Percentiles rank a stretch among this genome's conserved stretches.
Evolutionary conservation across 768 basidiomycete species (phyloP).

Genomic region (Filobasidium wieringae): DNA sequence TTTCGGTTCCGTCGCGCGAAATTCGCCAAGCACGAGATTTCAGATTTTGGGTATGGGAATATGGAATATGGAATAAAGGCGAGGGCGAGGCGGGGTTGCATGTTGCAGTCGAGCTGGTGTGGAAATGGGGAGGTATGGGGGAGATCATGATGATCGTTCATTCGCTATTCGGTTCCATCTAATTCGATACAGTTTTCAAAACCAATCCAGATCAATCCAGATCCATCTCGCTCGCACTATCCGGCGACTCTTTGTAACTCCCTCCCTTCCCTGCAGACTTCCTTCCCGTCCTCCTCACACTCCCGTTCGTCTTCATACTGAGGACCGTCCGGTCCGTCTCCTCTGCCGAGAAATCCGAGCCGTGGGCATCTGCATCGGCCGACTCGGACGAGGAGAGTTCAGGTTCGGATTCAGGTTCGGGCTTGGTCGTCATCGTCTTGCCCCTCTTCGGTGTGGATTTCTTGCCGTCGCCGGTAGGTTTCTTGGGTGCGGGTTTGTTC

Average conservation of each 20-base stretch:
- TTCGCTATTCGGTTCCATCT: too few relatives aligned
- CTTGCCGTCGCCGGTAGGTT: background rate
- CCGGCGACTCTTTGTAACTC: background rate
- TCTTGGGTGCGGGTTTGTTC: background rate
- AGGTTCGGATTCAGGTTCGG: background rate
- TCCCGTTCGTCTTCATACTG: background rate
- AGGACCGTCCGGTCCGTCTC: background rate
- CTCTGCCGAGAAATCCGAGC: background rate
- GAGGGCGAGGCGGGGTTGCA: too few relatives aligned
- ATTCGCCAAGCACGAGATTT: too few relatives aligned
- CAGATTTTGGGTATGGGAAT: too few relatives aligned
- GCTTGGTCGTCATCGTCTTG: background rate
- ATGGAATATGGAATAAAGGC: too few relatives aligned
- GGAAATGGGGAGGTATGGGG: too few relatives aligned
- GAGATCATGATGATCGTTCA: too few relatives aligned
- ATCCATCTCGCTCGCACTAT: background rate
- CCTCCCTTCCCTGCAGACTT: background rate
- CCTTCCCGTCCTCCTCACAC: background rate
- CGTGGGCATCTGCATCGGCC: background rate
- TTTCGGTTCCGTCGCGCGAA: too few relatives aligned
- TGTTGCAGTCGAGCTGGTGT: too few relatives aligned
- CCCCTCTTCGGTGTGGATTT: background rate
- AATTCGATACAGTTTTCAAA: too few relatives aligned
- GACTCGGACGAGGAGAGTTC: background rate
- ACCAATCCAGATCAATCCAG: too few relatives aligned